Percentiles rank a stretch among this genome's conserved stretches.
Conservation (phyloP, 768 basidiomycete genomes). For the Neoboletus magnificus region DNA sequence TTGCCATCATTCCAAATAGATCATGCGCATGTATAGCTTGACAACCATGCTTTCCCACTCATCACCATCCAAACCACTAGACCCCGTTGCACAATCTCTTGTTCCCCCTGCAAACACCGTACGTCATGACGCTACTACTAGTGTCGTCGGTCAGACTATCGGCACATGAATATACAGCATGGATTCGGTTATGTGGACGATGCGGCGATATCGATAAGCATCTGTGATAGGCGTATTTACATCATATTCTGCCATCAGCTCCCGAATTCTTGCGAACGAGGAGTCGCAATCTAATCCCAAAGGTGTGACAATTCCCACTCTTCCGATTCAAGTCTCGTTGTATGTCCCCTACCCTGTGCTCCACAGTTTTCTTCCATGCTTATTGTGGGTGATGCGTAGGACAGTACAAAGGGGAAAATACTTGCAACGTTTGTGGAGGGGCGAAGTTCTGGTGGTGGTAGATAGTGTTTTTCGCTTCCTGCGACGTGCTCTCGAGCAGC, state of each 20-base stretch:
- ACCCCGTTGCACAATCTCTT: not conserved
- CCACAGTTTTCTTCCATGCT: not conserved
- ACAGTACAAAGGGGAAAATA: not conserved
- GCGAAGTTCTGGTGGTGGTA: not conserved
- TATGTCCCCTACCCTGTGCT: not conserved
- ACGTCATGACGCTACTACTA: too few relatives aligned
- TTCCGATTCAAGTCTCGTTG: not conserved
- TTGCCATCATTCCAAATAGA: not conserved
- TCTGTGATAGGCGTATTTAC: not conserved
- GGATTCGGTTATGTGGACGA: not conserved
- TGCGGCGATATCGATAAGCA: not conserved
- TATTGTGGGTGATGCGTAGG: not conserved
- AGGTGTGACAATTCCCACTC: not conserved
- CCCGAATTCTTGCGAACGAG: not conserved
- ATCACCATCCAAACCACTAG: not conserved
- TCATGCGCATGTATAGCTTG: constrained; percentile 2
- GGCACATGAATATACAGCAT: not conserved
- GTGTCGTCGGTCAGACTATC: not conserved
- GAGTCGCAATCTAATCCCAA: not conserved
- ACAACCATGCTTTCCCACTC: constrained; percentile 27
- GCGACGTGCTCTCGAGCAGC: not conserved
- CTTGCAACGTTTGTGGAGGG: not conserved
- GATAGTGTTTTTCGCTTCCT: not conserved
- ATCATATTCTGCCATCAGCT: not conserved
- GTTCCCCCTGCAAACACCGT: not conserved